These are phyloP conservation scores for Ceratocystis smalleyi DNA, from an alignment of 2,329 filamentous ascomycete genomes.

Conservation along the genomic window DNA sequence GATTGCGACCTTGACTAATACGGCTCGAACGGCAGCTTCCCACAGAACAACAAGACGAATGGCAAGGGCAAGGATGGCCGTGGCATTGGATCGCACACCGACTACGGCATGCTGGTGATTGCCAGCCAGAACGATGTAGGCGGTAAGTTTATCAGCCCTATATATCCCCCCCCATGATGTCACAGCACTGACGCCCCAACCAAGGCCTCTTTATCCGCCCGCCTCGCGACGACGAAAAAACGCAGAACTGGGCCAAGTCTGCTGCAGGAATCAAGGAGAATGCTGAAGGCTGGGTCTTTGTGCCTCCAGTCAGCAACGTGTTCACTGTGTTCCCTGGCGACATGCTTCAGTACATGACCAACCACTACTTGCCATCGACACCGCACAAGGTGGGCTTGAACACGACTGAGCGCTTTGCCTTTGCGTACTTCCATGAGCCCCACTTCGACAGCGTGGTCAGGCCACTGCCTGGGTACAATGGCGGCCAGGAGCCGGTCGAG, in stretches of 20 bases:
- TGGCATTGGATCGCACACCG: conserved; percentile 37
- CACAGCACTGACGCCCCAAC: not conserved
- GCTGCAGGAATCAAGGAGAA: conserved; percentile 31
- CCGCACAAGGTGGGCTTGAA: conserved; percentile 38
- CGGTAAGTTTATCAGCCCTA: conserved; percentile 22
- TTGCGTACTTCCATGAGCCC: conserved; percentile 38
- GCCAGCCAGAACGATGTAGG: conserved; percentile 35
- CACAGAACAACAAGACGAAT: conserved; percentile 25
- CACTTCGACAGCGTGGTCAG: conserved; percentile 32
- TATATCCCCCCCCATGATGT: conserved; percentile 19
- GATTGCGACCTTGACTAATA: not conserved
- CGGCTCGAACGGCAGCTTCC: conserved; percentile 21
- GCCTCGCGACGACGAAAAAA: conserved; percentile 27
- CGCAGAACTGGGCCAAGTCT: conserved; percentile 32
- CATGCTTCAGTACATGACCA: conserved; percentile 38
- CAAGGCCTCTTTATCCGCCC: conserved; percentile 30
- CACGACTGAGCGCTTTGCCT: conserved; percentile 31
- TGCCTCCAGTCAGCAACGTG: conserved; percentile 29
- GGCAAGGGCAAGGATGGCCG: conserved; percentile 35
- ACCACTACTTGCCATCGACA: conserved; percentile 31
- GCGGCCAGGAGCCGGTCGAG: conserved; percentile 22
- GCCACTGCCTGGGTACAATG: conserved; percentile 28
- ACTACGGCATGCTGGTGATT: conserved; percentile 37
- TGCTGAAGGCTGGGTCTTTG: conserved; percentile 32
- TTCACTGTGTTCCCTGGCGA: conserved; percentile 38